A percentile compares a stretch with the other conserved stretches of the same genome.
Conservation (phyloP, 352 stramenopile genomes). For the Pythium grandisporangium region DNA sequence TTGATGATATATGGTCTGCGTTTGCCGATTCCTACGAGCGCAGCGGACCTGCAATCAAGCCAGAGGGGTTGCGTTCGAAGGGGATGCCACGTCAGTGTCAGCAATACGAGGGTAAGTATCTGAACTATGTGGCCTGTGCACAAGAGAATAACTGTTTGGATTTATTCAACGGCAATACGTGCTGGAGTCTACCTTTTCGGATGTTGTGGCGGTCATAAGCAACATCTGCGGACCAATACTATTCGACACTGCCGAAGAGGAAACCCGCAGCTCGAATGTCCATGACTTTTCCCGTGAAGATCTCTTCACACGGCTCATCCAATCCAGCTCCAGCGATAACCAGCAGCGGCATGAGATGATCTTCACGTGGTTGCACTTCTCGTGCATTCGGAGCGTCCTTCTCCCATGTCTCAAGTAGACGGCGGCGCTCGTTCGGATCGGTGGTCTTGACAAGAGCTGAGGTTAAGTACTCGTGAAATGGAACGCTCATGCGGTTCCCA, state of each 20-base stretch:
- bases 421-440: not conserved
- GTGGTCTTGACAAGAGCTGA: not conserved
- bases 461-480: not conserved
- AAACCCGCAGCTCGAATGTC: not conserved
- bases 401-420: slow-evolving; percentile 20
- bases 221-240: too few species aligned
- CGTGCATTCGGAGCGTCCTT: slow-evolving; percentile 14
- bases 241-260: not conserved
- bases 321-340: slow-evolving; percentile 30
- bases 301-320: slow-evolving; percentile 9
- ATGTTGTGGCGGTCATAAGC: too few species aligned
- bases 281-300: not conserved
- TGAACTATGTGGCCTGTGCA: not conserved
- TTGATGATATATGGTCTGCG: too few species aligned
- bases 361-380: slow-evolving; percentile 20
- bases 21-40: too few species aligned
- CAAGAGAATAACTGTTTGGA: not conserved
- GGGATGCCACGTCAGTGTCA: not conserved
- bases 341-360: slow-evolving; percentile 45
- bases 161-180: not conserved
- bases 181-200: not conserved
- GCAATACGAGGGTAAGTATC: not conserved
- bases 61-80: not conserved
- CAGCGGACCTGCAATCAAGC: too few species aligned
- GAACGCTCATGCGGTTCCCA: not conserved